Evolutionary conservation across 306 rosid genomes (phyloP).

Genomic region (Acacia melanoxylon): DNA sequence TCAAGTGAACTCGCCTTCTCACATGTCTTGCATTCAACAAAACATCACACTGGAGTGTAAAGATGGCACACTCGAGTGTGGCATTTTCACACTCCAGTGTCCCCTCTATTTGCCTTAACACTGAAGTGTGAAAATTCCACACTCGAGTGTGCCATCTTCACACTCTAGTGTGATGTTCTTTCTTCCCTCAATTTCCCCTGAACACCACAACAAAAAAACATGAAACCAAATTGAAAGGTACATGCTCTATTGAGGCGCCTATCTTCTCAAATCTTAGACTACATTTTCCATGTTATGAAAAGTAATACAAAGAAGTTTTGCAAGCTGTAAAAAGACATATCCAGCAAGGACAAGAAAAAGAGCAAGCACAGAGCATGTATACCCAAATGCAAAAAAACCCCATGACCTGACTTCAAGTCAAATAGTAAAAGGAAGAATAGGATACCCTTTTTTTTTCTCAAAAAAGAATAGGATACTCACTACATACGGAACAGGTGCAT

Average conservation of each 20-base stretch:
- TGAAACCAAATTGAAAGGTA: constrained; percentile 19
- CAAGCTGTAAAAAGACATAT: constrained; percentile 22
- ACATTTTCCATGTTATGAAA: constrained; percentile 13
- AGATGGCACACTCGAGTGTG: no score
- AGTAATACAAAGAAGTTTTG: constrained; percentile 1
- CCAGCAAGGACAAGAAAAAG: neutral
- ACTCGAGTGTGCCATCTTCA: no score
- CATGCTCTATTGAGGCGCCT: neutral
- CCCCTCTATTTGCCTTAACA: fast-evolving
- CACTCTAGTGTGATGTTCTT: no score
- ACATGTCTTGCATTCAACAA: no score
- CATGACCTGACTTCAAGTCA: neutral
- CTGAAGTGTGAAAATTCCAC: no score
- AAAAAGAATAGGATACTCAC: constrained; percentile 77
- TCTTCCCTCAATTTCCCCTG: no score
- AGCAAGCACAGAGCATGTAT: constrained; percentile 18
- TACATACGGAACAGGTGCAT: constrained; percentile 95
- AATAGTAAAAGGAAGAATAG: constrained; percentile 17
- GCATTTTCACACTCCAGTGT: no score
- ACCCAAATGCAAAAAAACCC: constrained; percentile 3
- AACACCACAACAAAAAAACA: no score
- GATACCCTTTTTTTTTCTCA: no score
- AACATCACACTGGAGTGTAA: no score
- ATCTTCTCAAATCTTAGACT: neutral
- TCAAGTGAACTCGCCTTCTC: no score